Percentiles rank a stretch among this genome's conserved stretches.
Conservation (phyloP, 495 filamentous ascomycete genomes). For the Ramalina intermedia region DNA sequence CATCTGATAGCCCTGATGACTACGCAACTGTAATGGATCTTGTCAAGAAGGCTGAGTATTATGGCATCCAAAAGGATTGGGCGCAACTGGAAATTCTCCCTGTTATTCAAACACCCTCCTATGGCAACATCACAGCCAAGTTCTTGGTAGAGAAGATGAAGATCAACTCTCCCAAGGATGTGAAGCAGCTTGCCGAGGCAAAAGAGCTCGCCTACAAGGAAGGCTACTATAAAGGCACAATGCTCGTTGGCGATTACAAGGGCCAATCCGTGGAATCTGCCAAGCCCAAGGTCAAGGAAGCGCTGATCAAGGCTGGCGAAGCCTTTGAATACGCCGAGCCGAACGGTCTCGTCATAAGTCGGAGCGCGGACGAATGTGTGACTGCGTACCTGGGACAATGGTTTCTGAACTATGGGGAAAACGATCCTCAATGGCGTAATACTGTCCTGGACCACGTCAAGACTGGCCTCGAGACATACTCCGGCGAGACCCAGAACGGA, state of each 20-base stretch:
- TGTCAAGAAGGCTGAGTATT: slow-evolving; percentile 93
- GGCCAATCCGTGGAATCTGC: slow-evolving; percentile 71
- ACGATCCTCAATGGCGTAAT: slow-evolving; percentile 60
- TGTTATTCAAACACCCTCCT: slow-evolving; percentile 81
- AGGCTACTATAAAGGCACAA: slow-evolving; percentile 91
- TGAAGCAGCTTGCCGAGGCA: slow-evolving; percentile 75
- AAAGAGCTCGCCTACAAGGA: slow-evolving; percentile 96
- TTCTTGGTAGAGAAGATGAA: slow-evolving; percentile 83
- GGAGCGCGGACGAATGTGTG: slow-evolving; percentile 80
- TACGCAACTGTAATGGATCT: slow-evolving; percentile 81
- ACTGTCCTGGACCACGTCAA: slow-evolving; percentile 58
- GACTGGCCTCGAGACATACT: slow-evolving; percentile 64
- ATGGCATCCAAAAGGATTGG: slow-evolving; percentile 95
- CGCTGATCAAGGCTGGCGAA: slow-evolving; percentile 62
- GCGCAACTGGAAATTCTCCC: slow-evolving; percentile 73
- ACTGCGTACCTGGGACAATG: slow-evolving; percentile 92
- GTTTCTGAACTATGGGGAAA: slow-evolving; percentile 92
- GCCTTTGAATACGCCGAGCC: slow-evolving; percentile 91
- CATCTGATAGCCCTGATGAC: slow-evolving; percentile 90
- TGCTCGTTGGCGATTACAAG: slow-evolving; percentile 80
- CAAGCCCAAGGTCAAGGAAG: slow-evolving; percentile 71
- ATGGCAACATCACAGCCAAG: slow-evolving; percentile 71
- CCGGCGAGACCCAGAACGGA: slow-evolving; percentile 62
- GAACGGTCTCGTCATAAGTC: slow-evolving; percentile 70
- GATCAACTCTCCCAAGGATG: slow-evolving; percentile 90